These are phyloP conservation scores for Talaromyces wortmannii DNA, from an alignment of 495 filamentous ascomycete genomes.

Conservation along the genomic window DNA sequence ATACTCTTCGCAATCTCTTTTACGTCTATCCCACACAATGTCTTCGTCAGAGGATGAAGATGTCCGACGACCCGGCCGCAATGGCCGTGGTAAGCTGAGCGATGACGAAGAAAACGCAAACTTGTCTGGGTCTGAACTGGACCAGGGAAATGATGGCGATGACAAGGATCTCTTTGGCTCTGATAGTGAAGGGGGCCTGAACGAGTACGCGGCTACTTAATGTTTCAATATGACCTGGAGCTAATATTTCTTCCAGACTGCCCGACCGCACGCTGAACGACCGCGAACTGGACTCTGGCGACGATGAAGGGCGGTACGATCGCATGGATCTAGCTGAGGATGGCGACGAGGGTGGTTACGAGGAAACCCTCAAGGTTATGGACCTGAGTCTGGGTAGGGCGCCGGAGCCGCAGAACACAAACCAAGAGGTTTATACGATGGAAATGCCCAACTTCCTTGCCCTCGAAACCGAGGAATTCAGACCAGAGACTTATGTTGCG, in stretches of 20 bases:
- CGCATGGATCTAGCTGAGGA: constrained; percentile 41
- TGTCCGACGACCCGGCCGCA: constrained; percentile 32
- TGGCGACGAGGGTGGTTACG: constrained; percentile 41
- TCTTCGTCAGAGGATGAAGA: constrained; percentile 38
- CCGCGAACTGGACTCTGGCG: constrained; percentile 74
- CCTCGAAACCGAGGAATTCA: constrained; percentile 67
- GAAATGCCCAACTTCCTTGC: constrained; percentile 74
- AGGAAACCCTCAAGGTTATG: constrained; percentile 45
- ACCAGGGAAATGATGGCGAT: constrained; percentile 13
- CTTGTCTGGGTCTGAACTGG: not conserved
- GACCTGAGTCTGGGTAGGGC: constrained; percentile 57
- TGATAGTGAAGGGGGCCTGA: constrained; percentile 32
- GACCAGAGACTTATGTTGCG: constrained; percentile 62
- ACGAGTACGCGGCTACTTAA: constrained; percentile 20
- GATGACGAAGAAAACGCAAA: constrained; percentile 35
- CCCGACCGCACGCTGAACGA: constrained; percentile 57
- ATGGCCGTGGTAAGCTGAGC: constrained; percentile 33
- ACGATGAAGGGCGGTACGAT: constrained; percentile 56
- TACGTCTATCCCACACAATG: constrained; percentile 12
- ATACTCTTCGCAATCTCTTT: not conserved
- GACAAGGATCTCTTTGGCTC: constrained; percentile 62
- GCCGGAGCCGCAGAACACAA: constrained; percentile 62
- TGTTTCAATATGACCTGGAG: constrained; percentile 18
- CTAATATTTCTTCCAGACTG: constrained; percentile 28
- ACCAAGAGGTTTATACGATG: constrained; percentile 72